Conservation (phyloP, 2,329 filamentous ascomycete species). For the Epichloe sp. region DNA sequence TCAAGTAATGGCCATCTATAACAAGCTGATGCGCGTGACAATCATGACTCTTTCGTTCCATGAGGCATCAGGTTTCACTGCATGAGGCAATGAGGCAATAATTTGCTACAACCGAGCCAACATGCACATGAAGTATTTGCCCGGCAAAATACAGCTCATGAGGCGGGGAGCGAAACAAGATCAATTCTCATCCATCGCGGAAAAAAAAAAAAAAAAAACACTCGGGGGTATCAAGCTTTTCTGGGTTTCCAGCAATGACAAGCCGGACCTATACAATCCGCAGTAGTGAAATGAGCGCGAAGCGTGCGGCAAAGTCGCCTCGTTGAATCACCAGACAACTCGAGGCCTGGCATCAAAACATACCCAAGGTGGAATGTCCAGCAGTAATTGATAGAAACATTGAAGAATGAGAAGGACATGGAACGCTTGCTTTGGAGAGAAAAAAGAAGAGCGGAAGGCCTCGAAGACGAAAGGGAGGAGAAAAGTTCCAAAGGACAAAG, state of each 20-base stretch:
- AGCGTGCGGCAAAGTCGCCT: constrained; percentile 9
- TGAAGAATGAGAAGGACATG: constrained; percentile 1
- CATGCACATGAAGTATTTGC: neutral
- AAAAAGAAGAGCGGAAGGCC: constrained; percentile 7
- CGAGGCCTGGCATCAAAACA: constrained; percentile 11
- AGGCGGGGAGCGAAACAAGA: neutral
- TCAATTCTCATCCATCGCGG: neutral
- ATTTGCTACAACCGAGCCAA: neutral
- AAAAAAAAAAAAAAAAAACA: constrained; percentile 10
- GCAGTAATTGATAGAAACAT: neutral
- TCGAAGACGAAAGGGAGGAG: neutral
- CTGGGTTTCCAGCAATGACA: constrained; percentile 9
- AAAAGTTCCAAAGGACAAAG: neutral
- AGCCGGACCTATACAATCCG: neutral
- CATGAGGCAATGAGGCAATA: neutral
- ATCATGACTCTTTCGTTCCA: neutral
- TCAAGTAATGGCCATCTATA: neutral
- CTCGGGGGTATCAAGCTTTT: constrained; percentile 25
- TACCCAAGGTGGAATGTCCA: neutral
- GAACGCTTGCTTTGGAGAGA: constrained; percentile 12
- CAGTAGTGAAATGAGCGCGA: neutral
- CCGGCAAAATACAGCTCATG: neutral
- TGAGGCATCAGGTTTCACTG: neutral
- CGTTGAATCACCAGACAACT: constrained; percentile 11
- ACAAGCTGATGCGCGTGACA: neutral